Conservation (phyloP, 2,329 filamentous ascomycete species). For the Fusarium sp. region DNA sequence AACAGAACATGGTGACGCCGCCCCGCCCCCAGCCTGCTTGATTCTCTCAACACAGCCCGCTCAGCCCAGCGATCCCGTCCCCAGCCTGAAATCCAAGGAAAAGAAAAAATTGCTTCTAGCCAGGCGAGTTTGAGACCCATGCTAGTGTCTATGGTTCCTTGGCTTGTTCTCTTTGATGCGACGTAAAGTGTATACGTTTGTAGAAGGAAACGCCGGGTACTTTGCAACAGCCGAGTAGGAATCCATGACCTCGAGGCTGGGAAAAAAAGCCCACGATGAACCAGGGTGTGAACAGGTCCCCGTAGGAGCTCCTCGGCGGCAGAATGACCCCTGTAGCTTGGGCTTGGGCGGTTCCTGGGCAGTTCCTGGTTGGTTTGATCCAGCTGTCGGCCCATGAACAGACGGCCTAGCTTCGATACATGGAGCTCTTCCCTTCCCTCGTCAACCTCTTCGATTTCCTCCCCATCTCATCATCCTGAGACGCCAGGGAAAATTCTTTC, state of each 20-base stretch:
- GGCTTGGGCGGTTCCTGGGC: constrained; percentile 10
- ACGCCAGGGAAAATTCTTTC: constrained; percentile 21
- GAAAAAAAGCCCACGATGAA: constrained; percentile 13
- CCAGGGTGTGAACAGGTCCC: constrained; percentile 24
- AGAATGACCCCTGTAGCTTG: constrained; percentile 31
- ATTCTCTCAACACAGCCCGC: constrained; percentile 3
- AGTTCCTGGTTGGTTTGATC: constrained; percentile 17
- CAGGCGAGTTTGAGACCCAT: constrained; percentile 34
- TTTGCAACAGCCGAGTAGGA: constrained; percentile 3
- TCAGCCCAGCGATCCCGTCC: constrained; percentile 17
- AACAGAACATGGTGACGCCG: constrained; percentile 14
- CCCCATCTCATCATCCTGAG: constrained; percentile 5
- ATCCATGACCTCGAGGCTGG: constrained; percentile 28
- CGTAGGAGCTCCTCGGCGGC: constrained; percentile 12
- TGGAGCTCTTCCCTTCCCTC: constrained; percentile 2
- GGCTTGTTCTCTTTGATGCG: constrained; percentile 13
- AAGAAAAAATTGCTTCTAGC: constrained; percentile 12
- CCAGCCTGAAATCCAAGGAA: constrained; percentile 37
- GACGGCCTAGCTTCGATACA: constrained; percentile 10
- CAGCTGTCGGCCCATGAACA: constrained; percentile 19
- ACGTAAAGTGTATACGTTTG: constrained; percentile 19
- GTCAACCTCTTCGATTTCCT: constrained; percentile 24
- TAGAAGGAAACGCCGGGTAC: constrained; percentile 19
- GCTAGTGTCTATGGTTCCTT: constrained; percentile 30
- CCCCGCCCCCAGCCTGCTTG: constrained; percentile 36